Conservation (phyloP, 768 basidiomycete genomes). For the Coprinopsis cinerea region DNA sequence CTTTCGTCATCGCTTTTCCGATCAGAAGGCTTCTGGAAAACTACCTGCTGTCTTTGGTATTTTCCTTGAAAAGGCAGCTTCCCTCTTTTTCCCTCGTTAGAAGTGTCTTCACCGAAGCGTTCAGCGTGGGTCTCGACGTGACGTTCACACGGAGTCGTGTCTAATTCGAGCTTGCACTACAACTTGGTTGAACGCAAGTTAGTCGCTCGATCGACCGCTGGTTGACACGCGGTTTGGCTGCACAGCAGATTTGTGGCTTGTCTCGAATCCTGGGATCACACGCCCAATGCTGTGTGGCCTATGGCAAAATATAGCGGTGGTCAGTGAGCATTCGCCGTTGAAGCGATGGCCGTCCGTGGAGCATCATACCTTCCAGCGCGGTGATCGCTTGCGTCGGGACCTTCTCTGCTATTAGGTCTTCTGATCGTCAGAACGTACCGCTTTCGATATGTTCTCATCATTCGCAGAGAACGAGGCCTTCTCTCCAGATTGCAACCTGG, state of each 20-base stretch:
- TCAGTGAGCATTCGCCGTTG: too few species aligned
- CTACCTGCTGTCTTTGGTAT: not conserved
- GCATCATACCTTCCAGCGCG: not conserved
- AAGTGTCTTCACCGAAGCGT: not conserved
- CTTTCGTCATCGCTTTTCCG: not conserved
- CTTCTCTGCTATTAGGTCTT: slow-evolving; percentile 13
- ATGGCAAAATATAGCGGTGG: too few species aligned
- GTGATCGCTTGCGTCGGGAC: not conserved
- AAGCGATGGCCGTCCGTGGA: too few species aligned
- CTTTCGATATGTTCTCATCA: not conserved
- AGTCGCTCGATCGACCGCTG: too few species aligned
- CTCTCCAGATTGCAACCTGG: not conserved
- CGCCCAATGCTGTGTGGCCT: too few species aligned
- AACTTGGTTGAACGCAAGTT: too few species aligned
- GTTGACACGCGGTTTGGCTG: too few species aligned
- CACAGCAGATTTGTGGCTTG: too few species aligned
- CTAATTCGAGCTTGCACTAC: too few species aligned
- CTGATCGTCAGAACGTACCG: slow-evolving; percentile 15
- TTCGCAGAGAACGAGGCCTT: not conserved
- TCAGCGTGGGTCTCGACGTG: too few species aligned
- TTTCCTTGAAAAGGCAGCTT: slow-evolving; percentile 5
- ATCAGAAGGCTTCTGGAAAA: not conserved
- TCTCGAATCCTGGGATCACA: too few species aligned
- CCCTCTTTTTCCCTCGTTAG: not conserved
- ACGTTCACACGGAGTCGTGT: too few species aligned